Conservation (phyloP, 129 eudicot species). For the Ambrosia artemisiifolia region DNA sequence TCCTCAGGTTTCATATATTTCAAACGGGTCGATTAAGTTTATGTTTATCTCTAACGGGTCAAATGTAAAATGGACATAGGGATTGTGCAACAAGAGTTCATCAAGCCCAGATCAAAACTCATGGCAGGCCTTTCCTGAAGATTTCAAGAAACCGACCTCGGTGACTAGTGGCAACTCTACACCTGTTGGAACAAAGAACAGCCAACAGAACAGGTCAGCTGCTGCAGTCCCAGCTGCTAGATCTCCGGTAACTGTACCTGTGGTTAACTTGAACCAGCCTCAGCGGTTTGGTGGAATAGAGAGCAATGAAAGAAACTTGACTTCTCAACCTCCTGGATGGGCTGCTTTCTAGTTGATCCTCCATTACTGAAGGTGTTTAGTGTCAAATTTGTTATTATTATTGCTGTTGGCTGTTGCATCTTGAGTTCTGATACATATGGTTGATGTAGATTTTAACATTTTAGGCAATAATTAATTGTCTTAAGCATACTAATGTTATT, state of each 20-base stretch:
- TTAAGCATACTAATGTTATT: background rate
- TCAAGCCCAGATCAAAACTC: conserved; percentile 49
- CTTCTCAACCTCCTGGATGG: conserved; percentile 20
- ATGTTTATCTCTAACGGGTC: background rate
- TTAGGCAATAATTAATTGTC: background rate
- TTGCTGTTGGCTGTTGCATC: background rate
- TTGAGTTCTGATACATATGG: background rate
- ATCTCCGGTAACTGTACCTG: background rate
- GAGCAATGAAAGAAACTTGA: conserved; percentile 10
- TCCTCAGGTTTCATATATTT: background rate
- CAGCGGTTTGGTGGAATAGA: conserved; percentile 4
- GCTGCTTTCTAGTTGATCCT: conserved; percentile 16
- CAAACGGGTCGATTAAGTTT: background rate
- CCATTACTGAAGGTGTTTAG: background rate
- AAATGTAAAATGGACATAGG: conserved; percentile 17
- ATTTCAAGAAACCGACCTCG: conserved; percentile 27
- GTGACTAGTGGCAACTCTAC: conserved; percentile 23
- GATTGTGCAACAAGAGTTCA: conserved; percentile 40
- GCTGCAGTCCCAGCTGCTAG: background rate
- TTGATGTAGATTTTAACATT: background rate
- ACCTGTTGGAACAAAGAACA: conserved; percentile 57
- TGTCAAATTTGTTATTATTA: background rate
- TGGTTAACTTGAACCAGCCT: conserved; percentile 3
- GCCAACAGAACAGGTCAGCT: conserved; percentile 40
- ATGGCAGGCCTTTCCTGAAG: conserved; percentile 66